Percentiles rank a stretch among this genome's conserved stretches.
phyloP scores from a whole-genome alignment of 805 yeast genomes.

The Kluyveromyces nonfermentans region DNA sequence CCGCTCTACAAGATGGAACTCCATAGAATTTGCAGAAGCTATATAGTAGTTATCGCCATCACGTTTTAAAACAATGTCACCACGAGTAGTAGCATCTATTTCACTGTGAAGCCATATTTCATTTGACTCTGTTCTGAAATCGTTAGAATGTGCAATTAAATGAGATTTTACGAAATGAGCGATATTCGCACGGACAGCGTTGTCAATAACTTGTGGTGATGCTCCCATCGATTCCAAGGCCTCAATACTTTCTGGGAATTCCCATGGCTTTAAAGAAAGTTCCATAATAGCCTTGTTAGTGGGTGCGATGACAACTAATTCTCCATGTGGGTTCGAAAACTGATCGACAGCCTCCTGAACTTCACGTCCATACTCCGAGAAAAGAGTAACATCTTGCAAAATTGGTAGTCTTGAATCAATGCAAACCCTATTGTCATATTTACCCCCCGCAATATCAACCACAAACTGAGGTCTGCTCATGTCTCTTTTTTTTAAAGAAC shows the following conservation, averaged over 20 bases:
- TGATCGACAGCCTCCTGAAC: slow-evolving; percentile 38
- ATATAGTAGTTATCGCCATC: slow-evolving; percentile 30
- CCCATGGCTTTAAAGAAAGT: slow-evolving; percentile 64
- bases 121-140: slow-evolving; percentile 5
- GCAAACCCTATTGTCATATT: slow-evolving; percentile 5
- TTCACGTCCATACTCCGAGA: slow-evolving; percentile 65
- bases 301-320: slow-evolving; percentile 61
- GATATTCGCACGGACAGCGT: slow-evolving; percentile 42
- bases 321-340: slow-evolving; percentile 36
- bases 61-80: slow-evolving; percentile 30
- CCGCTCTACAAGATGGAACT: slow-evolving; percentile 28
- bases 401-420: slow-evolving; percentile 26
- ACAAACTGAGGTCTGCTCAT: slow-evolving; percentile 2
- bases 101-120: slow-evolving; percentile 20
- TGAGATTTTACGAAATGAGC: slow-evolving; percentile 55
- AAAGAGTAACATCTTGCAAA: slow-evolving; percentile 42
- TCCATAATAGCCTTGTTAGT: slow-evolving; percentile 48
- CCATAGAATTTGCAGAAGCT: slow-evolving; percentile 26
- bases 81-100: slow-evolving; percentile 28
- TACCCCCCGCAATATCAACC: not conserved
- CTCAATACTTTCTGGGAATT: slow-evolving; percentile 49
- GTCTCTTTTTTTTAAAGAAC: not conserved
- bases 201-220: slow-evolving; percentile 38
- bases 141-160: slow-evolving; percentile 31
- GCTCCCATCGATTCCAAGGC: slow-evolving; percentile 15